Percentiles rank a stretch among this genome's conserved stretches.
These are phyloP conservation scores for Plectosphaerella cucumerina DNA, from an alignment of 2,329 filamentous ascomycete species.

Conservation along the genomic window DNA sequence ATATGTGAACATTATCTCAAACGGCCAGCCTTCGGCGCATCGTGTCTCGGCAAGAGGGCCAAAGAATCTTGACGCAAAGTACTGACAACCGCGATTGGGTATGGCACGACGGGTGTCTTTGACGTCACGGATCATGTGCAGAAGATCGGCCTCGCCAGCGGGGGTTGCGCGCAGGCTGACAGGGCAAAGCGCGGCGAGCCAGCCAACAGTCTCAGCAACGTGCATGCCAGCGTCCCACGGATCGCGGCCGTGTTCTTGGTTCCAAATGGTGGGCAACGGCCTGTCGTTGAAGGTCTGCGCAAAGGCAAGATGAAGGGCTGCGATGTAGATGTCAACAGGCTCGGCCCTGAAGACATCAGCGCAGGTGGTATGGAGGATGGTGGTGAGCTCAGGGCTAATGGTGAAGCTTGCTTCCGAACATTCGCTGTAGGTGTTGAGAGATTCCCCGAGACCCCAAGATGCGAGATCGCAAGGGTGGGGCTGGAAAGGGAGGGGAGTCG, in stretches of 20 bases:
- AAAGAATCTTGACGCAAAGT: slow-evolving; percentile 44
- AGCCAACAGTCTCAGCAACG: slow-evolving; percentile 53
- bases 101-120: slow-evolving; percentile 47
- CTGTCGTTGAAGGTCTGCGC: slow-evolving; percentile 50
- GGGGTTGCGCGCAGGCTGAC: slow-evolving; percentile 33
- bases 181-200: slow-evolving; percentile 56
- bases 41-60: slow-evolving; percentile 23
- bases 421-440: slow-evolving; percentile 41
- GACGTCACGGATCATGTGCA: slow-evolving; percentile 45
- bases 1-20: slow-evolving; percentile 58
- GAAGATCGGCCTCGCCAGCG: slow-evolving; percentile 37
- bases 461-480: slow-evolving; percentile 32
- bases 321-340: slow-evolving; percentile 48
- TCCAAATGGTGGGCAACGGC: slow-evolving; percentile 47
- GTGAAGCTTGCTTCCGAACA: slow-evolving; percentile 36
- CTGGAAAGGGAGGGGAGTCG: slow-evolving; percentile 30
- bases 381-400: slow-evolving; percentile 35
- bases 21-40: slow-evolving; percentile 36
- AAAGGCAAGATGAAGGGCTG: slow-evolving; percentile 52
- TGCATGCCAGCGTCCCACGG: slow-evolving; percentile 41
- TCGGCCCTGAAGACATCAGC: slow-evolving; percentile 47
- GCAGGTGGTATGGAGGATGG: slow-evolving; percentile 35
- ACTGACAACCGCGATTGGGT: slow-evolving; percentile 38
- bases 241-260: slow-evolving; percentile 46
- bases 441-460: slow-evolving; percentile 43